Conservation (phyloP, 2,329 filamentous ascomycete genomes). For the Alternaria triticina region DNA sequence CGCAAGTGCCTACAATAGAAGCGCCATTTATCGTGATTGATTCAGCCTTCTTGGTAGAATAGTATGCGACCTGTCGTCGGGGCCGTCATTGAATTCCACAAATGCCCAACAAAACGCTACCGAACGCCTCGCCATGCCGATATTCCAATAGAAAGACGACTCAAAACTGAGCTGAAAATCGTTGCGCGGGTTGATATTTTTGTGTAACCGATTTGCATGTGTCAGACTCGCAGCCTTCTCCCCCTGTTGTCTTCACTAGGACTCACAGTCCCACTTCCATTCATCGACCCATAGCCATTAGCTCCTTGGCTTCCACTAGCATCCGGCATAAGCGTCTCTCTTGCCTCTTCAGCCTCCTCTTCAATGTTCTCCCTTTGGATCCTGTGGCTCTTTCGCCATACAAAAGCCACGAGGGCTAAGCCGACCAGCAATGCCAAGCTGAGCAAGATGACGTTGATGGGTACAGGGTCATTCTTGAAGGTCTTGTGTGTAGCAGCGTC, state of each 20-base stretch:
- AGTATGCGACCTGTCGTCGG: too few relatives aligned
- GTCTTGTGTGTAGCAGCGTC: constrained; percentile 77
- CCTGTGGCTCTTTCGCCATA: constrained; percentile 58
- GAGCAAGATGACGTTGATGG: constrained; percentile 76
- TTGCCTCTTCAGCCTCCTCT: constrained; percentile 44
- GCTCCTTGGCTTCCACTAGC: constrained; percentile 22
- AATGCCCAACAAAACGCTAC: background rate
- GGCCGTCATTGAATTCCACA: too few relatives aligned
- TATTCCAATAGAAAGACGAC: too few relatives aligned
- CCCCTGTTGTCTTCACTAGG: constrained; percentile 27
- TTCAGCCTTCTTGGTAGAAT: too few relatives aligned
- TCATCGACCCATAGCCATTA: constrained; percentile 32
- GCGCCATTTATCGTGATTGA: too few relatives aligned
- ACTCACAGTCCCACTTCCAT: constrained; percentile 15
- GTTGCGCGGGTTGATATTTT: too few relatives aligned
- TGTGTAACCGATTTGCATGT: too few relatives aligned
- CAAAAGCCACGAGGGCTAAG: constrained; percentile 68
- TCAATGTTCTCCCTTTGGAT: constrained; percentile 49
- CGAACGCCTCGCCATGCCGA: constrained; percentile 21
- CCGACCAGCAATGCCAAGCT: constrained; percentile 69
- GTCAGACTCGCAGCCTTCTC: constrained; percentile 15
- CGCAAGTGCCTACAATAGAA: too few relatives aligned
- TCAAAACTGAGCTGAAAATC: too few relatives aligned
- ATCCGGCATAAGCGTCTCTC: constrained; percentile 46
- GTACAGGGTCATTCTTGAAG: constrained; percentile 75